phyloP scores from a whole-genome alignment of 2,329 filamentous ascomycete genomes.

The Alternaria sp. region DNA sequence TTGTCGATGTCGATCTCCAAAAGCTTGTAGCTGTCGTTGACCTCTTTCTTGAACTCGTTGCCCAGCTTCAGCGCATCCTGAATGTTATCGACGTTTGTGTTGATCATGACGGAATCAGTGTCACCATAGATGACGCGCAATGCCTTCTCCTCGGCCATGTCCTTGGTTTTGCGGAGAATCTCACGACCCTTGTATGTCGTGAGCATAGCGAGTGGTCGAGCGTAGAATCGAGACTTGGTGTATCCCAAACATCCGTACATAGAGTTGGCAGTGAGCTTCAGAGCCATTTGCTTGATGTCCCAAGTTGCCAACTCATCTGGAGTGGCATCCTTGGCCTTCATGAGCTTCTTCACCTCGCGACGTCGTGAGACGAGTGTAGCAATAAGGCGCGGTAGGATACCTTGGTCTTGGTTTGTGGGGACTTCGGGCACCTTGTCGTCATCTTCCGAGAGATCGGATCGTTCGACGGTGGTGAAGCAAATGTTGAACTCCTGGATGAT shows the following conservation, averaged over 20 bases:
- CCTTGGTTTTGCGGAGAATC: conserved; percentile 94
- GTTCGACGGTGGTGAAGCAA: conserved; percentile 96
- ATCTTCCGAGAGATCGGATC: conserved; percentile 73
- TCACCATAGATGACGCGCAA: conserved; percentile 98
- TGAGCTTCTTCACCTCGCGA: conserved; percentile 91
- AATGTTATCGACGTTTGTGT: conserved; percentile 94
- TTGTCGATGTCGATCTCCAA: conserved; percentile 99
- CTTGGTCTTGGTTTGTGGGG: conserved; percentile 76
- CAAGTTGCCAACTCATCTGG: conserved; percentile 87
- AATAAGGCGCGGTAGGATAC: conserved; percentile 89
- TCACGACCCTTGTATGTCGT: conserved; percentile 98
- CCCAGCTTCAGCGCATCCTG: conserved; percentile 90
- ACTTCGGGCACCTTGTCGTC: conserved; percentile 91
- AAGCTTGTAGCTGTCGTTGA: conserved; percentile 91
- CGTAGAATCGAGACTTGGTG: conserved; percentile 96
- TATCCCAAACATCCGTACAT: conserved; percentile 99
- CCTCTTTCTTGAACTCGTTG: conserved; percentile 90
- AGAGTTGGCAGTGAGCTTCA: conserved; percentile 98
- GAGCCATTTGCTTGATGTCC: conserved; percentile 96
- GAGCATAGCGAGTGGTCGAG: conserved; percentile 89
- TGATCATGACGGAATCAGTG: conserved; percentile 99
- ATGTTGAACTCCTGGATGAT: conserved; percentile 99
- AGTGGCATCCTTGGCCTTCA: conserved; percentile 92
- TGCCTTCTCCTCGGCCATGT: conserved; percentile 87
- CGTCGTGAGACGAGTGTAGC: conserved; percentile 87